Evolutionary conservation across 1,284 basidiomycete species (phyloP), one percentile per base, ranked within the genome.

Genomic region (Cutaneotrichosporon cavernicola): DNA sequence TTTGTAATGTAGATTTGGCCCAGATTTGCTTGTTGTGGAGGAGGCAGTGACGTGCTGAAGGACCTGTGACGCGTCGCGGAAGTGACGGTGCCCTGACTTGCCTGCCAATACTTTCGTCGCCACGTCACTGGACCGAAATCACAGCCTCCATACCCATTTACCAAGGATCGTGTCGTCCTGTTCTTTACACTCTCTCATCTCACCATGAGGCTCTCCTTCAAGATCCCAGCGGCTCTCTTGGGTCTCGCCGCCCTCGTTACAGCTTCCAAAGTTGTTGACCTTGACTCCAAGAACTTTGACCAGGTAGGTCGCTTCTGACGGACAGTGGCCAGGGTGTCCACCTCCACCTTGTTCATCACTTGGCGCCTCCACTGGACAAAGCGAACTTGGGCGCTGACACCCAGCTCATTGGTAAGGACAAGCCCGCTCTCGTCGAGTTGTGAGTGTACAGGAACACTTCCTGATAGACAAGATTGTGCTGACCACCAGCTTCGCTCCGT

Each of bases 361-460:
- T 21, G 16, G 32, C 18, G 13, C 4, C 7, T 14, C n/a, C 47
- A 21, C 61, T 40, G 8, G 43, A 18, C 7, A 7, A 18, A 16
- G 40, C 40, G 14, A 43, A 43, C 43, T n/a, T 46, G 40, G 7
- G 18, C 14, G 56, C 49, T 60, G 32, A 47, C 55, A 56, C 5
- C 4, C 65, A 80, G 77, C 53, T 71, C 50, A 69, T 93, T 75
- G 92, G 90, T 47, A 79, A 88, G 67, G 90, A 89, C 65, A 91
- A 87, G 77, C 87, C 89, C 60, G 91, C 89, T 70, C 84, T 94
- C 50, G 90, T 95, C 32, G 92, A 94, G 81, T 95, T 95, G 89
- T 93, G 73, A 81, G 90, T 85, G 18, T 18, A 21, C 53, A 46
- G 14, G 43, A 46, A 10, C 30, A 22, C 9, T 51, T 16, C 30